A percentile compares a stretch with the other conserved stretches of the same genome.
These are phyloP conservation scores for Termitomyces sp. DNA, from an alignment of 1,284 basidiomycete genomes.

Conservation along the genomic window DNA sequence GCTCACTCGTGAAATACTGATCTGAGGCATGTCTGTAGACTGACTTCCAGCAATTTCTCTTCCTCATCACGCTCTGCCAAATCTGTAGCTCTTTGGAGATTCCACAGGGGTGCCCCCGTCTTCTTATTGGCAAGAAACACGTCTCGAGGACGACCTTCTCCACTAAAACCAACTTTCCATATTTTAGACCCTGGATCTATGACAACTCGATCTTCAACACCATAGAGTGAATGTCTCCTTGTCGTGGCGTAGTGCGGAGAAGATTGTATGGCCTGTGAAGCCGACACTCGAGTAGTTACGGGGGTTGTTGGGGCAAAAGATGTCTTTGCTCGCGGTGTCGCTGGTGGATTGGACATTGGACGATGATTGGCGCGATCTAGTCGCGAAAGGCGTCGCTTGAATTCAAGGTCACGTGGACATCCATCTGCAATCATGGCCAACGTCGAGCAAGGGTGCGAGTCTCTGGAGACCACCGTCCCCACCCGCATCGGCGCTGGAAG, in stretches of 20 bases:
- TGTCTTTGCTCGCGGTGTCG: conserved; percentile 42
- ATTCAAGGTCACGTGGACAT: conserved; percentile 9
- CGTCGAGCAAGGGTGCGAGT: not conserved
- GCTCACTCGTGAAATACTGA: conserved; percentile 84
- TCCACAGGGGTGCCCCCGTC: conserved; percentile 51
- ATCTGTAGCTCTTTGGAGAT: conserved; percentile 49
- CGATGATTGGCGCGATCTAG: not conserved
- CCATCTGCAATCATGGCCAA: not conserved
- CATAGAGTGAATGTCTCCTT: conserved; percentile 75
- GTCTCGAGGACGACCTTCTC: conserved; percentile 78
- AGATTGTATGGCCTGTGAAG: conserved; percentile 48
- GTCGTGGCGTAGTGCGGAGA: conserved; percentile 77
- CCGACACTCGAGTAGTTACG: conserved; percentile 42
- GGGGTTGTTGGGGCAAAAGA: conserved; percentile 43
- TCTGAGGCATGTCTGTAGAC: conserved; percentile 64
- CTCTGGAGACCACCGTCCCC: too few species aligned
- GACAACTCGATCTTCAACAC: conserved; percentile 81
- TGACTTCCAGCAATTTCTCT: conserved; percentile 62
- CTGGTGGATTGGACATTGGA: conserved; percentile 34
- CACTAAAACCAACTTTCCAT: conserved; percentile 89
- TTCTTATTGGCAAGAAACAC: conserved; percentile 55
- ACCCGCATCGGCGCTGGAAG: too few species aligned
- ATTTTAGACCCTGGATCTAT: conserved; percentile 81
- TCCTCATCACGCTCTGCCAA: conserved; percentile 62
- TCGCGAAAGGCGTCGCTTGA: too few species aligned